Evolutionary conservation across 306 rosid species (phyloP), one percentile per base, ranked within the genome.

Genomic region (Pachyrhizus erosus): DNA sequence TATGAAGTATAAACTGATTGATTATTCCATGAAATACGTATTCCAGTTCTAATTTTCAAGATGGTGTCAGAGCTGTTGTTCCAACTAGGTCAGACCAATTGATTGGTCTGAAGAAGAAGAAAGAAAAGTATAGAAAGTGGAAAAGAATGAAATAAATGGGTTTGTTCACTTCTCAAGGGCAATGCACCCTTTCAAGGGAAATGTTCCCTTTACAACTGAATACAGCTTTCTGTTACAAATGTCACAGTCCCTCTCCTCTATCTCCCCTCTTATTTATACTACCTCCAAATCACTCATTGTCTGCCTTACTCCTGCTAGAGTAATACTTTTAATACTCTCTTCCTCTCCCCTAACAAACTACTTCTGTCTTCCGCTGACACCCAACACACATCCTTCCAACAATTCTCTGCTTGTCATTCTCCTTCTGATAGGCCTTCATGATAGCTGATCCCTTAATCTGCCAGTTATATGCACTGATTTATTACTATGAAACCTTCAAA

Each of bases 1-100:
- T 33, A 31, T n/a, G n/a, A n/a, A n/a, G n/a, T n/a, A n/a, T 54
- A 54, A 34, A 34, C 34, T 52, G 34, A 58, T 73, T 73, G 66
- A 54, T 80, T 58, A 15, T 62, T 29, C 2, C 21, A 62, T 29
- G 12, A 62, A 62, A 29, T 29, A 62, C 17, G 21, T 14, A 62
- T 2, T 12, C 27, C 31, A 24, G 29, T 29, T 51, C 9, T 9
- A 68, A 67, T 68, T 52, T 23, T 67, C 21, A 7, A 29, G 75
- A 57, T 57, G 15, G 31, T 21, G 6, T 8, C 2, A 20, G 29
- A 9, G 6, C 64, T 57, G 17, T 23, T n/a, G n/a, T 55, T 15
- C 29, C 21, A 55, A 55, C 29, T 55, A 21, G 15, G 31, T 15
- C 9, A 2, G 24, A 52, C 26, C 11, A 52, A 52, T 52, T 52